phyloP scores from a whole-genome alignment of 2,329 filamentous ascomycete genomes.

The Fusarium secorum region DNA sequence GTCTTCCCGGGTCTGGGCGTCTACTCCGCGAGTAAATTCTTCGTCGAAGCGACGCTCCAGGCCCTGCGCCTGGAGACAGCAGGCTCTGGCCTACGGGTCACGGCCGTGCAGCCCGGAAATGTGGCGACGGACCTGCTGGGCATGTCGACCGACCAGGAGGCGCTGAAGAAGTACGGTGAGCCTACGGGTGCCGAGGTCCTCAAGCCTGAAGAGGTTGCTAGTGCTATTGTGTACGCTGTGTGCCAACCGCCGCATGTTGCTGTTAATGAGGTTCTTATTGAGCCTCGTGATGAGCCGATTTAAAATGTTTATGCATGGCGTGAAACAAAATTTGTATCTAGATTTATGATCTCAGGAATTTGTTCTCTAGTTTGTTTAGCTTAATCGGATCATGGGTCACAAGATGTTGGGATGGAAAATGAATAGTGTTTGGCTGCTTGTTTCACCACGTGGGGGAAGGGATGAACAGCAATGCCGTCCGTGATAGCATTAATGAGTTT shows the following conservation, averaged over 20 bases:
- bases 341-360: constrained; percentile 26
- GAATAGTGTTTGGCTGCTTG: constrained; percentile 18
- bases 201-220: constrained; percentile 76
- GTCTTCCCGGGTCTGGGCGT: constrained; percentile 83
- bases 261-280: constrained; percentile 82
- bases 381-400: constrained; percentile 30
- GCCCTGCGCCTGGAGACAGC: constrained; percentile 78
- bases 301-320: constrained; percentile 44
- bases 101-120: constrained; percentile 79
- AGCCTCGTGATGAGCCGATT: constrained; percentile 79
- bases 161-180: constrained; percentile 80
- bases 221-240: constrained; percentile 76
- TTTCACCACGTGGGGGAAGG: constrained; percentile 34
- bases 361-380: constrained; percentile 15
- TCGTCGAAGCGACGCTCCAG: constrained; percentile 84
- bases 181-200: constrained; percentile 78
- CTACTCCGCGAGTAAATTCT: constrained; percentile 86
- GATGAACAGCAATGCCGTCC: constrained; percentile 21
- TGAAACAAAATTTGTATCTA: constrained; percentile 14
- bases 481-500: constrained; percentile 1
- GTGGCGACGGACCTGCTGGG: constrained; percentile 75
- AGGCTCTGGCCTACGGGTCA: constrained; percentile 75
- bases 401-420: constrained; percentile 25
- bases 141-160: constrained; percentile 79
- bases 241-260: constrained; percentile 78